Conservation (phyloP, 805 yeast species). For the Yamadazyma olivae region DNA sequence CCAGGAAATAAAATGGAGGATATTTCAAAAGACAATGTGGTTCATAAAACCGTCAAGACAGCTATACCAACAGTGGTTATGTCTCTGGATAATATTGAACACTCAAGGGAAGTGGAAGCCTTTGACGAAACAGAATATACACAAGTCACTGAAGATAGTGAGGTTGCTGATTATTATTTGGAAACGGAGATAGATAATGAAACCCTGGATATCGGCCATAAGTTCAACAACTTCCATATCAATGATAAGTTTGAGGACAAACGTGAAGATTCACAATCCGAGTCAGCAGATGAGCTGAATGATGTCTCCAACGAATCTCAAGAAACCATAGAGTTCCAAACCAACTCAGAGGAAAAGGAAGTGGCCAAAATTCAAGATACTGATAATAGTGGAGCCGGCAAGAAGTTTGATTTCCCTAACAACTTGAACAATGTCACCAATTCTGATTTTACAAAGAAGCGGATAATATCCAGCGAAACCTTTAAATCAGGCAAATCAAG, state of each 20-base stretch:
- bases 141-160: constrained; percentile 4
- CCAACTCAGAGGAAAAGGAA: neutral
- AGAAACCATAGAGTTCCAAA: constrained; percentile 9
- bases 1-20: neutral
- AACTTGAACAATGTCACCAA: constrained; percentile 32
- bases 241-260: neutral
- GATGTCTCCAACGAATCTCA: constrained; percentile 7
- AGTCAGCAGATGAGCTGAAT: constrained; percentile 3
- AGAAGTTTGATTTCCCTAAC: constrained; percentile 37
- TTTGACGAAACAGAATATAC: neutral
- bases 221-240: too few relatives aligned
- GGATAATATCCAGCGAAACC: constrained; percentile 12
- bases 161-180: constrained; percentile 15
- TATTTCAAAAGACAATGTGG: neutral
- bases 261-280: neutral
- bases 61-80: neutral
- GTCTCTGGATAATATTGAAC: neutral
- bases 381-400: constrained; percentile 36
- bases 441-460: constrained; percentile 14
- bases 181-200: constrained; percentile 10
- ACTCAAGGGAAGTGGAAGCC: neutral
- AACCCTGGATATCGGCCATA: neutral
- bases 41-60: neutral
- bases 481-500: constrained; percentile 15
- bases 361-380: neutral